Evolutionary conservation across 1,139 yeast genomes (phyloP), one percentile per base, ranked within the genome.

Genomic region (Debaryomyces subglobosus): DNA sequence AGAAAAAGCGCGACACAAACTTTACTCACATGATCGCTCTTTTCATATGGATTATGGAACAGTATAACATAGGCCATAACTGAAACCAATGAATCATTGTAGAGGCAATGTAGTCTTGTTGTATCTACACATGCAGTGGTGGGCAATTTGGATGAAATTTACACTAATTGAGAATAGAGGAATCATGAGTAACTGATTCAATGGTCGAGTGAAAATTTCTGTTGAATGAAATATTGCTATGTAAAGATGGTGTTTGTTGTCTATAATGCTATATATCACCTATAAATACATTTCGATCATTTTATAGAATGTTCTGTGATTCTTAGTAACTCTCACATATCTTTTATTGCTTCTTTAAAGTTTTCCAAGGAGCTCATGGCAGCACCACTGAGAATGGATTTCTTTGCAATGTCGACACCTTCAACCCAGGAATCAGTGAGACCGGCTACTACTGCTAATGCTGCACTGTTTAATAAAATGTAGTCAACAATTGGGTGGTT

Each of bases 381-480:
- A 4, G 72, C 61, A 0, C 97, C 97, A 3, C 82, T 72, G 12
- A 62, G 62, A 37, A 94, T 86, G 42, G 95, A 78, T 43, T 78
- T 69, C 55, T 82, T 79, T 0, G 98, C 99, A 39, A 84, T 62
- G 48, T 72, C 73, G 5, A 90, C 95, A 13, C 98, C 99, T 15
- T 82, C 79, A 51, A 74, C 78, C 92, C 95, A 92, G 56, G 79
- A 71, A 16, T 66, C 65, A 2, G 91, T 84, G 3, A 75, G 63
- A 2, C 96, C 96, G 15, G 88, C 79, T 18, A 91, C 82, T 35
- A 86, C 89, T 1, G 95, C 94, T 51, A 94, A 71, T 0, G 96
- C 96, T 4, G 94, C 94, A 36, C 95, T 78, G 65, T 94, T 94
- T 78, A 94, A 70, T 51, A 92, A 67, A 18, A 94, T 94, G 68